phyloP scores from a whole-genome alignment of 768 basidiomycete genomes.

The Lentinus tigrinus region DNA sequence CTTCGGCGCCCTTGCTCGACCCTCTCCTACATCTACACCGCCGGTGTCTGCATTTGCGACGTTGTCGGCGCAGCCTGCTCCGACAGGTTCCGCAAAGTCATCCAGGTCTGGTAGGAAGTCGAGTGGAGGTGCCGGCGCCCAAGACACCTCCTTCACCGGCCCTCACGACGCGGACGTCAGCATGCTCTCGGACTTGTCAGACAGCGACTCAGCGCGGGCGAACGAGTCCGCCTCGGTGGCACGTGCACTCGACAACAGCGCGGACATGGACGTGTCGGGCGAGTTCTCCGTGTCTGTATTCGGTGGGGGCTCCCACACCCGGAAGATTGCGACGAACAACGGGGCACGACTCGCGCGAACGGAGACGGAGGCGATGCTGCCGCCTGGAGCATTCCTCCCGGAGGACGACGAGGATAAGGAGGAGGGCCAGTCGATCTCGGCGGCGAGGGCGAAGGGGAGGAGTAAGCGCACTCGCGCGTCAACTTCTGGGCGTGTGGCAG shows the following conservation, averaged over 20 bases:
- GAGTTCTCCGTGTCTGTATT: conserved; percentile 33
- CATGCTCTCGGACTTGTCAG: conserved; percentile 18
- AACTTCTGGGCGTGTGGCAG: conserved; percentile 3
- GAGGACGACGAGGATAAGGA: conserved; percentile 38
- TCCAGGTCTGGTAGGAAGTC: neutral
- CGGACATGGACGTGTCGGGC: conserved; percentile 18
- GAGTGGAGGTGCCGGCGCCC: neutral
- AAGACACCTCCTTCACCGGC: conserved; percentile 1
- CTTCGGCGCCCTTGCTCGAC: conserved; percentile 5
- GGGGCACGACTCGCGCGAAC: conserved; percentile 14
- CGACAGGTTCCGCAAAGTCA: neutral
- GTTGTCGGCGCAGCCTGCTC: neutral
- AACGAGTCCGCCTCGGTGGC: conserved; percentile 6
- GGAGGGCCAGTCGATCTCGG: conserved; percentile 3
- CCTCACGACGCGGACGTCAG: conserved; percentile 15
- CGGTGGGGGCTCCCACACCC: conserved; percentile 4
- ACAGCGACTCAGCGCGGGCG: conserved; percentile 1
- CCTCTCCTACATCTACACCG: neutral
- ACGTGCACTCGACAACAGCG: conserved; percentile 21
- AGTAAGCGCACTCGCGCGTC: conserved; percentile 1
- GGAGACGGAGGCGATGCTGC: conserved; percentile 29
- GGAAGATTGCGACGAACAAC: conserved; percentile 17
- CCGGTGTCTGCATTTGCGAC: conserved; percentile 8
- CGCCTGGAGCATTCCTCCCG: conserved; percentile 46
- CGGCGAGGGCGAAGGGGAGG: neutral